Evolutionary conservation across 352 stramenopile species (phyloP).

Genomic region (Phytopythium delawarense): DNA sequence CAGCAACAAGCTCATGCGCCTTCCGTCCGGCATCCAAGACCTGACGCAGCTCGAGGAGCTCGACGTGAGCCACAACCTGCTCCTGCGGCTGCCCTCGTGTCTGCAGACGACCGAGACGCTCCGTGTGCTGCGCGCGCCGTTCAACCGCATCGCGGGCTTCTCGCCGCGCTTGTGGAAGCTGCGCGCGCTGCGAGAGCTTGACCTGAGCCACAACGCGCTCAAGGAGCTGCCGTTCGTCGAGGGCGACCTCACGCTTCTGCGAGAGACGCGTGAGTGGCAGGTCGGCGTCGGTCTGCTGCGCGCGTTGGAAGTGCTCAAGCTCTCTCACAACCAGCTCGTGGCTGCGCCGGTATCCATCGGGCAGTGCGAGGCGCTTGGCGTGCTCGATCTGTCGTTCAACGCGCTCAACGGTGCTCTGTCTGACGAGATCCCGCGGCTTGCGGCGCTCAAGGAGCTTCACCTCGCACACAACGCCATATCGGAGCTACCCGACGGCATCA

Average conservation of each 20-base stretch:
- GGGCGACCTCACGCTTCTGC: slow-evolving; percentile 61
- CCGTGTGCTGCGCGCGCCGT: slow-evolving; percentile 33
- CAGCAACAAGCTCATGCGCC: slow-evolving; percentile 45
- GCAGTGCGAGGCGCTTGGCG: slow-evolving; percentile 32
- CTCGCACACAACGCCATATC: slow-evolving; percentile 42
- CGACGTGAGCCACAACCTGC: slow-evolving; percentile 54
- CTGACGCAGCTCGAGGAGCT: slow-evolving; percentile 47
- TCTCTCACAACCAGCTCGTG: slow-evolving; percentile 52
- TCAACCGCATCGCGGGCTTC: slow-evolving; percentile 58
- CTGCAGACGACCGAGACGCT: slow-evolving; percentile 60
- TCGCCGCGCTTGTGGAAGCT: slow-evolving; percentile 72
- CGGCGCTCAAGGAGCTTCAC: slow-evolving; percentile 27
- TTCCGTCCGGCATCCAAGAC: slow-evolving; percentile 74
- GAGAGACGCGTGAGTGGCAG: slow-evolving; percentile 72
- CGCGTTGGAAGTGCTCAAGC: slow-evolving; percentile 32
- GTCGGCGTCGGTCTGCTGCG: slow-evolving; percentile 50
- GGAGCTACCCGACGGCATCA: slow-evolving; percentile 36
- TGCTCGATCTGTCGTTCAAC: slow-evolving; percentile 57
- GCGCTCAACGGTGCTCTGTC: slow-evolving; percentile 21
- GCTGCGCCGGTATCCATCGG: slow-evolving; percentile 44
- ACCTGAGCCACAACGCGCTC: slow-evolving; percentile 53
- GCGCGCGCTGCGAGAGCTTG: slow-evolving; percentile 30
- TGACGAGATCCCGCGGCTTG: slow-evolving; percentile 36
- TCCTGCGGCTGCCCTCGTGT: slow-evolving; percentile 55
- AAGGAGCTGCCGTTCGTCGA: slow-evolving; percentile 56